Conservation (phyloP, 768 basidiomycete genomes). For the Epithele typhae region DNA sequence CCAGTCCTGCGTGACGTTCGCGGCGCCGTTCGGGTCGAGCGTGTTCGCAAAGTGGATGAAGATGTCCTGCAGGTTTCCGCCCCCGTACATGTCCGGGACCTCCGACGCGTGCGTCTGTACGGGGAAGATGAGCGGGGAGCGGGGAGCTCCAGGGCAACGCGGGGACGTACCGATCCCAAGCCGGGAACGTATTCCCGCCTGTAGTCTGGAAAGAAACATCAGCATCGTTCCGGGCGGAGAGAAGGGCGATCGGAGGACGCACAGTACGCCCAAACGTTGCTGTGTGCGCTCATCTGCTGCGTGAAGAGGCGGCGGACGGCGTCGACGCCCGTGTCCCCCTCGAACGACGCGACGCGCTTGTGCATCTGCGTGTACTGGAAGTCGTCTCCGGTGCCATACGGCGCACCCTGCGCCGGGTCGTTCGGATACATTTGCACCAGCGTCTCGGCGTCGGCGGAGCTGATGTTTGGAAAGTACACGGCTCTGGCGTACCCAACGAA, state of each 20-base stretch:
- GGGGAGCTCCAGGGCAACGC: background rate
- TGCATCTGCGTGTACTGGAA: slow-evolving; percentile 6
- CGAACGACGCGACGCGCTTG: slow-evolving; percentile 17
- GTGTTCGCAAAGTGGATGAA: background rate
- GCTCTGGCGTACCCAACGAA: background rate
- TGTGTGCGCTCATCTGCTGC: background rate
- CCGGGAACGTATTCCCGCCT: background rate
- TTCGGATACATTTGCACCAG: slow-evolving; percentile 4
- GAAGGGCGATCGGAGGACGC: background rate
- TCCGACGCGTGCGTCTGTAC: background rate
- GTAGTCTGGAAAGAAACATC: background rate
- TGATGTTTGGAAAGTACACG: background rate
- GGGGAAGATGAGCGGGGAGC: background rate
- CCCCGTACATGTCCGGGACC: background rate
- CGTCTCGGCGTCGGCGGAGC: background rate
- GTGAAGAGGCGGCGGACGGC: slow-evolving; percentile 1
- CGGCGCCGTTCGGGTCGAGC: background rate
- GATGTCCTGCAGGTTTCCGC: background rate
- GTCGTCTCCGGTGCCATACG: slow-evolving; percentile 12
- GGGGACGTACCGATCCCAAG: background rate
- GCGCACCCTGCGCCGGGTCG: slow-evolving; percentile 10
- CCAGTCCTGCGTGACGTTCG: background rate
- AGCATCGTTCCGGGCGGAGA: background rate
- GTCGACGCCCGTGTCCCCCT: slow-evolving; percentile 12
- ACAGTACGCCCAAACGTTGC: background rate